These are phyloP conservation scores for Neolentinus lepideus DNA, from an alignment of 1,284 basidiomycete genomes.

Conservation along the genomic window DNA sequence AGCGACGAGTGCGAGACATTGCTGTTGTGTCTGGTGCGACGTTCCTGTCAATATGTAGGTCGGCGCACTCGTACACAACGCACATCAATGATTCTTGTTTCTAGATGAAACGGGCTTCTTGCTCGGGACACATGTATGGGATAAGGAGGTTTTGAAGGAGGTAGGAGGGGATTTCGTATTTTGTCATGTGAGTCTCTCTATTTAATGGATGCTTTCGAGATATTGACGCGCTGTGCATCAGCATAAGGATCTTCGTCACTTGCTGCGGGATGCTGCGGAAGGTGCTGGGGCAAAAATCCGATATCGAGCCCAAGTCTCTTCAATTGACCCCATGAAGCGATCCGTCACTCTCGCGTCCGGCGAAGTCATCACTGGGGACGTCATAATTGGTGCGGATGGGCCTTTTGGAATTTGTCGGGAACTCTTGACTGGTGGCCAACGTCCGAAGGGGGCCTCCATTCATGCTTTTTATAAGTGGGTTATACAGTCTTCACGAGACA, in stretches of 20 bases:
- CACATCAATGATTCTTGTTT: not conserved
- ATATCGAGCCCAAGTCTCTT: slow-evolving; percentile 30
- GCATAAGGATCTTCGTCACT: slow-evolving; percentile 31
- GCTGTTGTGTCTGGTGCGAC: slow-evolving; percentile 23
- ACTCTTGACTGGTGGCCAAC: slow-evolving; percentile 19
- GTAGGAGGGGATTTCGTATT: slow-evolving; percentile 47
- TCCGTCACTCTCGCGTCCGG: slow-evolving; percentile 35
- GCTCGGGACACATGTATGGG: slow-evolving; percentile 46
- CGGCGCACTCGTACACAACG: not conserved
- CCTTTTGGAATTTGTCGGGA: slow-evolving; percentile 27
- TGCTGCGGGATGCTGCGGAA: slow-evolving; percentile 36
- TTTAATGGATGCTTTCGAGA: not conserved
- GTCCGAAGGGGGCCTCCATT: slow-evolving; percentile 14
- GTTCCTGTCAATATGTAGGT: slow-evolving; percentile 22
- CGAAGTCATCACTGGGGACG: slow-evolving; percentile 38
- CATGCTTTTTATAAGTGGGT: slow-evolving; percentile 39
- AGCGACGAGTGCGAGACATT: slow-evolving; percentile 25
- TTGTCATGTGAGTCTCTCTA: slow-evolving; percentile 33
- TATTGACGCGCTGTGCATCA: slow-evolving; percentile 25
- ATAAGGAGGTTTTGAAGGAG: slow-evolving; percentile 45
- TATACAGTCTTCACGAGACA: slow-evolving; percentile 1
- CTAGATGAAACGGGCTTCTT: not conserved
- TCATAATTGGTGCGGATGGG: slow-evolving; percentile 65
- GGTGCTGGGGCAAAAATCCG: slow-evolving; percentile 35
- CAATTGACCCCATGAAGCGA: slow-evolving; percentile 26